Base-by-base conservation (phyloP, 768 basidiomycete species). In the Lactifluus pinguis region DNA sequence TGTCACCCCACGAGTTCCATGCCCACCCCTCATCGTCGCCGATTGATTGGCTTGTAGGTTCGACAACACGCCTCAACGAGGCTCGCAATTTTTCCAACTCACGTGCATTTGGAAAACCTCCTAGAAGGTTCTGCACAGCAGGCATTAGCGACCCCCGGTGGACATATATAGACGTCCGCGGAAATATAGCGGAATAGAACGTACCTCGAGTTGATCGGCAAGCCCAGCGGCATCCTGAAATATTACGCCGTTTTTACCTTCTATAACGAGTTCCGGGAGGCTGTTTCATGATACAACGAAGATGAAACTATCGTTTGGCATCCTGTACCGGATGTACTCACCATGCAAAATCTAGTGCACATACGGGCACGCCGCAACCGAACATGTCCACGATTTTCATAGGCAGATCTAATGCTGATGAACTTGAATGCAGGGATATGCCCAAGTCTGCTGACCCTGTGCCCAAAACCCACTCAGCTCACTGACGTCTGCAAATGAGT, bases 351-450 rank as follows among this genome's bases (percentile, higher is more conserved):
- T 85, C 79, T 3, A 93, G 78, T 0, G 97, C 95, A 63, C 95
- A 89, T 8, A 98, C 97, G 0, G 95, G 95, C 58, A 98, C 76
- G 5, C 87, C 87, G 67, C 95, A 98, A 4, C 97, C 97, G 75
- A 98, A 98, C 95, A 98, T 98, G 72, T 99, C 97, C 7, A 99
- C 93, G 5, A 99, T 85, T 72, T 99, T 99, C 97, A 99, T 99
- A 3, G 97, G 97, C 57, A 99, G 76, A 73, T 99, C 97, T 59
- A 94, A 74, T 1, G 82, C 88, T 2, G 92, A 95, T 0, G 92
- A 92, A 71, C 92, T 95, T 6, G 84, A 83, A 74, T 99, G 97
- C 53, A 99, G 74, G 62, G 85, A 93, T 59, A 98, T 81, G 2
- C 97, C 97, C 44, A 99, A 67, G 72, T 99, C 94, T 10, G 94